Evolutionary conservation across 2,329 filamentous ascomycete species (phyloP).

Genomic region (Aspergillus oerlinghausenensis): DNA sequence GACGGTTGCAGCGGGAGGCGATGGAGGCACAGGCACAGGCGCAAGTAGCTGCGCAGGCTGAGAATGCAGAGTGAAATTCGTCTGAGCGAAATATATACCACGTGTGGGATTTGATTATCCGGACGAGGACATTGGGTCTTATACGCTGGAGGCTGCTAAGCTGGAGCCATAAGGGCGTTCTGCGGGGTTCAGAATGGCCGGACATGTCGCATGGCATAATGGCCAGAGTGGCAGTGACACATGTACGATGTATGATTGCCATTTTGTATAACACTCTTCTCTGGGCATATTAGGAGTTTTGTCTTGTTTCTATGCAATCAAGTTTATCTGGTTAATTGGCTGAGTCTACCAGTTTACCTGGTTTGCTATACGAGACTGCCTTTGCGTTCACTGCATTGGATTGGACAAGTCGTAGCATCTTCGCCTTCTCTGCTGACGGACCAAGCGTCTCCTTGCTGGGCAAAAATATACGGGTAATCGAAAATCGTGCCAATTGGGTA

Average conservation of each 20-base stretch:
- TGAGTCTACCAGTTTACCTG: background rate
- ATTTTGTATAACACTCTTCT: slow-evolving; percentile 32
- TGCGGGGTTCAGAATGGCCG: slow-evolving; percentile 6
- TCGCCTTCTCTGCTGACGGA: background rate
- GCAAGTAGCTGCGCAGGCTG: slow-evolving; percentile 10
- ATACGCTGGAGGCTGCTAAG: background rate
- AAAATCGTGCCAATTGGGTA: background rate
- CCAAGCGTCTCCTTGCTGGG: background rate
- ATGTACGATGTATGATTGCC: slow-evolving; percentile 13
- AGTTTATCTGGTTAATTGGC: background rate
- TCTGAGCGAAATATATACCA: background rate
- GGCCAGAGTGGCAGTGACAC: slow-evolving; percentile 10
- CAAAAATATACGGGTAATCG: background rate
- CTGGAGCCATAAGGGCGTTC: background rate
- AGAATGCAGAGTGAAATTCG: slow-evolving; percentile 8
- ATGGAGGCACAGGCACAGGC: slow-evolving; percentile 14
- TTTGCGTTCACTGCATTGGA: slow-evolving; percentile 7
- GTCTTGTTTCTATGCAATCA: background rate
- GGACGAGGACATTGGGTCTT: background rate
- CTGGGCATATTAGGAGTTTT: slow-evolving; percentile 28
- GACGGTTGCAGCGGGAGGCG: slow-evolving; percentile 38
- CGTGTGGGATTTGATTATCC: slow-evolving; percentile 7
- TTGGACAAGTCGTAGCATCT: too few relatives aligned
- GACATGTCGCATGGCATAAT: slow-evolving; percentile 1
- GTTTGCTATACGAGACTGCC: background rate